These are phyloP conservation scores for Polyporus tsugae DNA, from an alignment of 1,284 basidiomycete genomes.

Conservation along the genomic window DNA sequence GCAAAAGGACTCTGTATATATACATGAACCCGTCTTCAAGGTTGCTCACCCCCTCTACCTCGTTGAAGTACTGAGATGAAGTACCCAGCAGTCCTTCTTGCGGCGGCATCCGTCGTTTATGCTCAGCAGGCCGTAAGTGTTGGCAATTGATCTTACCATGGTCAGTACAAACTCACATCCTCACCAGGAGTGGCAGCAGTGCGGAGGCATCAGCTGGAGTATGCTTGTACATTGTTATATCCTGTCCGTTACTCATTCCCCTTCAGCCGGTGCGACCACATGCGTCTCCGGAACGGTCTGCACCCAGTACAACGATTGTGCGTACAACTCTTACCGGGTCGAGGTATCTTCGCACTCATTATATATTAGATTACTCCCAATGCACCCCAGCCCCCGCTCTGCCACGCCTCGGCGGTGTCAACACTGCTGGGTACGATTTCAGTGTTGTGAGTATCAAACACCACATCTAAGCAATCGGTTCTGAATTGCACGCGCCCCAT, in stretches of 20 bases:
- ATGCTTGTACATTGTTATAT: constrained; percentile 10
- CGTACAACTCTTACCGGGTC: constrained; percentile 17
- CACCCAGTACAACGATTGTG: constrained; percentile 41
- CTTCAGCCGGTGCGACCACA: constrained; percentile 38
- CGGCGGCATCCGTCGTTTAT: constrained; percentile 34
- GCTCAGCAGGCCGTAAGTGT: constrained; percentile 34
- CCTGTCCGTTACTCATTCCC: background rate
- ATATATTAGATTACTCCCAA: constrained; percentile 44
- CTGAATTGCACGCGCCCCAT: background rate
- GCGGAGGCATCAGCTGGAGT: constrained; percentile 39
- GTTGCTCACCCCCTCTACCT: constrained; percentile 10
- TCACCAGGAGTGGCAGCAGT: constrained; percentile 35
- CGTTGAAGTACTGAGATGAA: constrained; percentile 29
- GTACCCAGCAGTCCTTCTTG: constrained; percentile 35
- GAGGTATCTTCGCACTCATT: too few relatives aligned
- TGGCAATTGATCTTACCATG: background rate
- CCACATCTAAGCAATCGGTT: background rate
- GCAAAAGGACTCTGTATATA: constrained; percentile 11
- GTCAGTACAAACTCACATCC: background rate
- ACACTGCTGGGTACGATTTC: constrained; percentile 48
- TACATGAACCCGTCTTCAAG: background rate
- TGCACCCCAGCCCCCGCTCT: constrained; percentile 42
- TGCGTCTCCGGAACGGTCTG: constrained; percentile 45
- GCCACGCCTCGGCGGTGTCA: constrained; percentile 54
- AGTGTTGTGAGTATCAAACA: constrained; percentile 38